phyloP scores from a whole-genome alignment of 2,329 filamentous ascomycete species.

The Sordariomycetes sp. region DNA sequence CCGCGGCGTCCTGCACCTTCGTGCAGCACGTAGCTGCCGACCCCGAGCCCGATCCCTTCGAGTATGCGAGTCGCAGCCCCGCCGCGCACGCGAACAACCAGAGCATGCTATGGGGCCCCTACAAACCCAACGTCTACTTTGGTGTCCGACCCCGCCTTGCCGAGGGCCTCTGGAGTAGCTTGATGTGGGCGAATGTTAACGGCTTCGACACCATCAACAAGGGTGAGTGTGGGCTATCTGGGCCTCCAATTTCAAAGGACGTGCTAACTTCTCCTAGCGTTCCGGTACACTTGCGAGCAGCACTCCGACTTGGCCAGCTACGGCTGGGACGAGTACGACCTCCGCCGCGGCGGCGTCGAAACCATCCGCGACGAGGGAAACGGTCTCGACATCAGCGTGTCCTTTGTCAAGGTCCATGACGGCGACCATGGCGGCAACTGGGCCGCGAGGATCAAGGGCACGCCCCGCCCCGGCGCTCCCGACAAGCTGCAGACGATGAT shows the following conservation, averaged over 20 bases:
- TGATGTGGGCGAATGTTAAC: constrained; percentile 85
- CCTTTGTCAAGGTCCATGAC: constrained; percentile 86
- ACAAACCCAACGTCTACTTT: constrained; percentile 89
- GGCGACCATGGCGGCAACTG: constrained; percentile 80
- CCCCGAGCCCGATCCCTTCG: neutral
- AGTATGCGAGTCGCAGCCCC: constrained; percentile 30
- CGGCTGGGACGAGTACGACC: constrained; percentile 96
- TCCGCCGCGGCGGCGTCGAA: constrained; percentile 73
- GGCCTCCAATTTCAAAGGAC: neutral
- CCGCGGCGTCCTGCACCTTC: neutral
- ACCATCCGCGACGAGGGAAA: constrained; percentile 86
- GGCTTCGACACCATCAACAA: constrained; percentile 61
- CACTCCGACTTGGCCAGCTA: constrained; percentile 89
- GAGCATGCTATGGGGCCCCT: constrained; percentile 89
- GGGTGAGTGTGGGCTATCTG: constrained; percentile 50
- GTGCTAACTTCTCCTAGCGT: constrained; percentile 34
- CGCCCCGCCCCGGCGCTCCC: constrained; percentile 55
- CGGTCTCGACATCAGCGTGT: constrained; percentile 78
- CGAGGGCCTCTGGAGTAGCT: constrained; percentile 65
- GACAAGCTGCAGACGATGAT: constrained; percentile 60
- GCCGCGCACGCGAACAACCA: constrained; percentile 46
- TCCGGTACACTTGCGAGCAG: constrained; percentile 93
- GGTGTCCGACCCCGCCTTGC: constrained; percentile 73
- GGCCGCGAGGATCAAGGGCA: constrained; percentile 79
- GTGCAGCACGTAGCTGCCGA: neutral